Conservation (phyloP, 140 eudicot genomes). For the Oenanthe javanica region DNA sequence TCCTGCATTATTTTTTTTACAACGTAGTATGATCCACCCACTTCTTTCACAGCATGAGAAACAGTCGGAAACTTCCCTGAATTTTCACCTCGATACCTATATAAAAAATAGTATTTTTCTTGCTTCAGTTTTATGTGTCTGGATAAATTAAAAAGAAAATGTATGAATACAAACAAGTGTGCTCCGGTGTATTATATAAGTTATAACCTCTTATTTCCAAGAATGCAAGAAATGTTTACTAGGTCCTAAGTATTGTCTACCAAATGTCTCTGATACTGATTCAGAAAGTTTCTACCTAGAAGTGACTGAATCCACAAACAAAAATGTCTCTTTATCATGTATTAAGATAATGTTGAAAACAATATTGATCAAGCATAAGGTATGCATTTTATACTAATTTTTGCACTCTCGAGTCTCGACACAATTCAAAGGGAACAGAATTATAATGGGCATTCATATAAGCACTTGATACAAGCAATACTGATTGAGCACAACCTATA, state of each 20-base stretch:
- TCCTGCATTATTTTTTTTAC: slow-evolving; percentile 49
- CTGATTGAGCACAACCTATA: background rate
- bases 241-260: background rate
- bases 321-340: background rate
- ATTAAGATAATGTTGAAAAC: background rate
- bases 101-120: slow-evolving; percentile 10
- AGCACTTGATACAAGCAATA: background rate
- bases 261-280: background rate
- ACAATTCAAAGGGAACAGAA: background rate
- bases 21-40: slow-evolving; percentile 50
- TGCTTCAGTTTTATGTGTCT: background rate
- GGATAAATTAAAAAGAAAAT: background rate
- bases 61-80: slow-evolving; percentile 54
- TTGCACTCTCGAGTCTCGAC: background rate
- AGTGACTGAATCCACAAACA: background rate
- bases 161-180: background rate
- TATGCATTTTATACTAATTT: background rate
- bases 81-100: slow-evolving; percentile 51
- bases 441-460: background rate
- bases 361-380: background rate
- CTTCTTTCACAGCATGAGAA: slow-evolving; percentile 33
- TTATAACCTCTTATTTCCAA: background rate
- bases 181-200: background rate
- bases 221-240: background rate
- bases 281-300: background rate